Percentiles rank a stretch among this genome's conserved stretches.
Evolutionary conservation across 2,329 filamentous ascomycete genomes (phyloP).

Genomic region (Fusarium xylarioides): DNA sequence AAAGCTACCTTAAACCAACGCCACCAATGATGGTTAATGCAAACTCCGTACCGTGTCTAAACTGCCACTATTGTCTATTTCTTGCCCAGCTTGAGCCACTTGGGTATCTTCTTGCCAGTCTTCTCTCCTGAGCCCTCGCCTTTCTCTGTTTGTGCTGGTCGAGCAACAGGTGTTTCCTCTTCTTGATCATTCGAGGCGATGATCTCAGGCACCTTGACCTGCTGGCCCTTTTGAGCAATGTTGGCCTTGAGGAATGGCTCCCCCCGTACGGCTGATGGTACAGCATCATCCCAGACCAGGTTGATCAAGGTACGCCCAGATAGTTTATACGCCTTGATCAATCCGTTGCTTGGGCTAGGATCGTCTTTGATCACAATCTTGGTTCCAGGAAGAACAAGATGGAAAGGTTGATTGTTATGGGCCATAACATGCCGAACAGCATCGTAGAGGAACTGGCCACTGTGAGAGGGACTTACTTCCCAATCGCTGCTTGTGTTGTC

Average conservation of each 20-base stretch:
- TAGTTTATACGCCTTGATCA: constrained; percentile 80
- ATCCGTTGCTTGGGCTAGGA: constrained; percentile 56
- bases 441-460: constrained; percentile 75
- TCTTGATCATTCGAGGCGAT: constrained; percentile 54
- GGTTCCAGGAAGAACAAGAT: constrained; percentile 70
- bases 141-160: constrained; percentile 47
- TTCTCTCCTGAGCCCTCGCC: constrained; percentile 58
- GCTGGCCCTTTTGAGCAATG: constrained; percentile 69
- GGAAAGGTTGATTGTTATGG: constrained; percentile 71
- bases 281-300: constrained; percentile 75
- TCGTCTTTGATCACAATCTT: constrained; percentile 60
- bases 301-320: constrained; percentile 77
- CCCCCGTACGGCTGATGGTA: constrained; percentile 63
- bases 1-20: constrained; percentile 11
- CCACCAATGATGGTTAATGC: constrained; percentile 21
- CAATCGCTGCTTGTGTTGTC: constrained; percentile 83
- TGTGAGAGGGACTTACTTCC: constrained; percentile 73
- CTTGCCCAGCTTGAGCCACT: constrained; percentile 80
- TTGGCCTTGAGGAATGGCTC: constrained; percentile 66
- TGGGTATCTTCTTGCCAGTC: constrained; percentile 77
- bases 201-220: constrained; percentile 71
- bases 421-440: constrained; percentile 79
- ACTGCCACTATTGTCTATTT: constrained; percentile 54
- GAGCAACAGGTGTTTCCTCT: constrained; percentile 24
- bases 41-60: background rate